Percentiles rank a stretch among this genome's conserved stretches.
Evolutionary conservation across 345 rosid genomes (phyloP).

Genomic region (Erysimum cheiranthoides): DNA sequence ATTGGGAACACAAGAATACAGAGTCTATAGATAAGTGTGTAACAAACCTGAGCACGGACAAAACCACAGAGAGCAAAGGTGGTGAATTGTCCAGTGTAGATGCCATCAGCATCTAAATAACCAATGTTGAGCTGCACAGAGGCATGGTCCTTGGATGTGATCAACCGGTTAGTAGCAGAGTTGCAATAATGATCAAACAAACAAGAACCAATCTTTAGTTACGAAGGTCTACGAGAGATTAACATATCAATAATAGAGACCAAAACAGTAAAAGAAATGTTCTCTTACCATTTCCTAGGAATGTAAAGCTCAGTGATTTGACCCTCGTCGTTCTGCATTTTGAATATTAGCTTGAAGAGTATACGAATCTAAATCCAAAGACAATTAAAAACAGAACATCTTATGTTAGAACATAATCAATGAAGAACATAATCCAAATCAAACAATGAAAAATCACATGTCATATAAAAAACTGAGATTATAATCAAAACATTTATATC

Average conservation of each 20-base stretch:
- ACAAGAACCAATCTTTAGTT: neutral
- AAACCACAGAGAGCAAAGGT: slow-evolving; percentile 68
- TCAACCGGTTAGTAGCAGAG: slow-evolving; percentile 70
- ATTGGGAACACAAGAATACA: neutral
- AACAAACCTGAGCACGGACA: slow-evolving; percentile 63
- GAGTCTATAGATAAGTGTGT: neutral
- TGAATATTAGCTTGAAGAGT: slow-evolving; percentile 35
- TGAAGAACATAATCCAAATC: neutral
- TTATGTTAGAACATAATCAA: slow-evolving; percentile 50
- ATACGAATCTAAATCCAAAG: slow-evolving; percentile 29
- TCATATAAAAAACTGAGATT: too few species aligned
- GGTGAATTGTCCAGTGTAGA: slow-evolving; percentile 53
- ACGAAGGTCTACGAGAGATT: neutral
- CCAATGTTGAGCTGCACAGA: slow-evolving; percentile 56
- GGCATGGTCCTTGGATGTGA: slow-evolving; percentile 56
- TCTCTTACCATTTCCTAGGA: slow-evolving; percentile 76
- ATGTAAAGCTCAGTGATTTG: slow-evolving; percentile 77
- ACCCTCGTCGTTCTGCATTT: slow-evolving; percentile 95
- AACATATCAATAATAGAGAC: neutral
- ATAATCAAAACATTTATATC: too few species aligned
- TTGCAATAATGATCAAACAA: slow-evolving; percentile 38
- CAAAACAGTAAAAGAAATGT: neutral
- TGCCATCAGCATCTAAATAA: slow-evolving; percentile 62
- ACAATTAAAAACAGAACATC: neutral
- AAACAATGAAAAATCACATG: neutral